Evolutionary conservation across 2,329 filamentous ascomycete species (phyloP).

Genomic region (Aspergillus pseudonomiae): DNA sequence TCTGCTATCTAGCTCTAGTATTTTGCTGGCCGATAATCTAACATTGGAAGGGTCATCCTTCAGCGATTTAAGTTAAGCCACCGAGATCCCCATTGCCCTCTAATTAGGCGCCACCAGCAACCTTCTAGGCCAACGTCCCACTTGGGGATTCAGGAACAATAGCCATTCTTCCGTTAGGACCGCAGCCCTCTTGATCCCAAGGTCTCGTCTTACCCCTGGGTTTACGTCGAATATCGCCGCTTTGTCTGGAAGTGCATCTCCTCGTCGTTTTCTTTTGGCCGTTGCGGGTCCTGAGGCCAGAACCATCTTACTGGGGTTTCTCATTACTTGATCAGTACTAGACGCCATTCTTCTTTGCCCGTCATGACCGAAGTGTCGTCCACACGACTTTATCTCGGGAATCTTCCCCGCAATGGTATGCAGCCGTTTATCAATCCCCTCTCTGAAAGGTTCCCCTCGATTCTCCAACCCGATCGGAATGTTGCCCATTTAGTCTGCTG

Average conservation of each 20-base stretch:
- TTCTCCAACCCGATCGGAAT: conserved; percentile 25
- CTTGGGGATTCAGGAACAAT: conserved; percentile 10
- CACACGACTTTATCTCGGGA: conserved; percentile 95
- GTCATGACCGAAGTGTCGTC: conserved; percentile 84
- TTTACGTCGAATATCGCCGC: background rate
- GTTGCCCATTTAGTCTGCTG: conserved; percentile 14
- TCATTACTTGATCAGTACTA: conserved; percentile 7
- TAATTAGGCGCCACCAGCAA: conserved; percentile 11
- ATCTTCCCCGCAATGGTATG: conserved; percentile 94
- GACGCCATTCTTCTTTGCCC: conserved; percentile 18
- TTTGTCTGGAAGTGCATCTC: background rate
- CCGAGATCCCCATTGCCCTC: background rate
- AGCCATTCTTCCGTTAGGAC: conserved; percentile 8
- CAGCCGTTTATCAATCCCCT: conserved; percentile 38
- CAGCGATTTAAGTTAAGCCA: conserved; percentile 4
- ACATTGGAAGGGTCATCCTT: background rate
- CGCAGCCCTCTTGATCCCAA: conserved; percentile 10
- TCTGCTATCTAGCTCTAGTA: background rate
- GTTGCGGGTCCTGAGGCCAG: conserved; percentile 5
- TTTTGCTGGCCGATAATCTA: background rate
- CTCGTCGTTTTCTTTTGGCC: background rate
- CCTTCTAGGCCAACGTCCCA: conserved; percentile 10
- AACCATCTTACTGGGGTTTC: conserved; percentile 7
- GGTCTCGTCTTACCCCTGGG: background rate
- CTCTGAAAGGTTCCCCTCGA: conserved; percentile 24